Base-by-base conservation (phyloP, 208 protist species). In the Acanthamoeba comandoni region DNA sequence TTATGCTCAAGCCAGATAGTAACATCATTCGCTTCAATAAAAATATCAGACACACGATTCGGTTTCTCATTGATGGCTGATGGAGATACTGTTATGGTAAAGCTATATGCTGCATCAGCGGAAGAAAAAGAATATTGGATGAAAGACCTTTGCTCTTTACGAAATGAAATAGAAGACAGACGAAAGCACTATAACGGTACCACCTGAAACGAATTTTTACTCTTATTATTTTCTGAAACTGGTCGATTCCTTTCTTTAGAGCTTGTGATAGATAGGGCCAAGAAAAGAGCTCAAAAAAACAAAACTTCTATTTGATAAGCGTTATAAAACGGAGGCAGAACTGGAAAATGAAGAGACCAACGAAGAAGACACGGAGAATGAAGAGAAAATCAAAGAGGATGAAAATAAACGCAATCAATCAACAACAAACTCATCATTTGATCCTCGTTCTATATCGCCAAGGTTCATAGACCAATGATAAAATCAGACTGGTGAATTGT, bases 101-200 rank as follows among this genome's bases (percentile, higher is more conserved):
- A 39, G 29, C 48, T 84, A 29, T 84, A 29, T 17, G 73, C 73
- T 5, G n/a, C 43, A 31, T 84, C 73, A 55, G 39, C 73, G 12
- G 31, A 62, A 17, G 73, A 84, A 31, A 24, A 55, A 15, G 73
- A 84, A 9, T 49, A 84, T 13, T 84, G 73, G 73, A n/a, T 84
- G 24, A 55, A 62, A 29, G 73, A 31, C 0, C 52, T 84, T 11
- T 39, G 62, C 43, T 84, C 73, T 19, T n/a, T 84, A 17, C 43
- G 52, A 7, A 26, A 84, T 17, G 73, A 84, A 26, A 84, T 84
- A 15, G 39, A 84, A 17, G 73, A 49, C 22, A 84, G 62, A 55
- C 73, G 73, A 13, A 39, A 84, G 13, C 51, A 84, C 24, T 55
- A 84, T 35, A 60, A 58, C 29, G 70, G 70, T 80, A 65, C 5